Base-by-base conservation (phyloP, 2,329 filamentous ascomycete genomes). In the Pseudogymnoascus sp. region DNA sequence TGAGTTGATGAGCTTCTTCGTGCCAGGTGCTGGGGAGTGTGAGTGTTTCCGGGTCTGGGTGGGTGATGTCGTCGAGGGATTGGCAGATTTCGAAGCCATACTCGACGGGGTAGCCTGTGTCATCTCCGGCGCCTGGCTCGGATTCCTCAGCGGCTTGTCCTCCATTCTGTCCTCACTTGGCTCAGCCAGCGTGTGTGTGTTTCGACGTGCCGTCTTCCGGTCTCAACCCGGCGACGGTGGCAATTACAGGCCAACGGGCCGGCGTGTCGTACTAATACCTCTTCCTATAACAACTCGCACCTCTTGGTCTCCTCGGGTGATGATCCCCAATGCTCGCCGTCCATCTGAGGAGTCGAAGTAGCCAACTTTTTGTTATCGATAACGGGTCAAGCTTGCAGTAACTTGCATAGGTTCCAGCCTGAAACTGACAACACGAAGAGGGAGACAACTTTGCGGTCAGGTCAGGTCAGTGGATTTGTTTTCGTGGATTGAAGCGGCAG, bases 1-100 rank as follows among this genome's bases (percentile, higher is more conserved):
- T 61, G 68, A 59, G 62, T 61, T 66, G 69, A 49, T 41, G 36
- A 69, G 35, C 62, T 68, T 71, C 63, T 66, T 72, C 60, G 67
- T 60, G 58, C 68, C 55, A 14, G 64, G 58, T 59, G 64, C 59
- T 49, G 67, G 68, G 52, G 69, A 63, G 49, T 63, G 64, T 14
- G 68, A 69, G 42, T 67, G 64, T 25, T 70, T 65, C 64, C 68
- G 69, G 9, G 59, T 52, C 45, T 52, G 52, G 35, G 60, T 64
- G 19, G 65, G 38, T 14, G 61, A 62, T 28, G 62, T 63, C 30
- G 63, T 38, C 41, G 23, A 33, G 7, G 62, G 60, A 28, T 61
- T 62, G 58, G 42, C 28, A 12, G 58, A 16, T 25, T 33, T 58
- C 19, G 36, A 38, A 28, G 39, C 38, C 52, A 49, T 28, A 22